Conservation (phyloP, 2,329 filamentous ascomycete species). For the Gaeumannomyces sp. region DNA sequence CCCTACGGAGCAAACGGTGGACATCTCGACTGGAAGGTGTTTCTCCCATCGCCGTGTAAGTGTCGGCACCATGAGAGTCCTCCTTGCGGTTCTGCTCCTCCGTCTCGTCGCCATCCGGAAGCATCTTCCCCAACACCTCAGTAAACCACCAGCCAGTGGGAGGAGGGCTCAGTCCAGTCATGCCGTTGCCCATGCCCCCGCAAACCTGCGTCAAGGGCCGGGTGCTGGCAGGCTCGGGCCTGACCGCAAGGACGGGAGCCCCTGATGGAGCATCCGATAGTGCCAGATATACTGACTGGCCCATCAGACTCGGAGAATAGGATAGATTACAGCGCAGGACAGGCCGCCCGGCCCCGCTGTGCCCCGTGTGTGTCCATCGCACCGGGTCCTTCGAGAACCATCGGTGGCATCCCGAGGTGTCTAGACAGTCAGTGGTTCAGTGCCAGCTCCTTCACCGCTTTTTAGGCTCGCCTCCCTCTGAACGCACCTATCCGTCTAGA, state of each 20-base stretch:
- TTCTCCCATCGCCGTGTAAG: background rate
- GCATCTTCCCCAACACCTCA: background rate
- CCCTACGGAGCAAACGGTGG: background rate
- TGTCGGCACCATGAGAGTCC: background rate
- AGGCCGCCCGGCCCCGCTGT: background rate
- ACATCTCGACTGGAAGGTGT: background rate
- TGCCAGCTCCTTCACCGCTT: background rate
- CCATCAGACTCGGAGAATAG: background rate
- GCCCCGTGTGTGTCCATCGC: background rate
- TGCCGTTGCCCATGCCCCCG: background rate
- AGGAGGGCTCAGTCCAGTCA: background rate
- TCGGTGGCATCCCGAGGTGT: background rate
- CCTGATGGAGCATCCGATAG: background rate
- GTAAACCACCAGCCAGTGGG: background rate
- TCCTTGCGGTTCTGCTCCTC: background rate
- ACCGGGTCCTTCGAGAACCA: background rate
- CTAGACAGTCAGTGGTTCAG: background rate
- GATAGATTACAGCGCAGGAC: background rate
- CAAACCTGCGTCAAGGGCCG: background rate
- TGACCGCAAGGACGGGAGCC: background rate
- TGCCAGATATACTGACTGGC: background rate
- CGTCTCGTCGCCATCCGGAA: background rate
- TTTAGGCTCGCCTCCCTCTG: background rate
- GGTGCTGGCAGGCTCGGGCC: background rate
- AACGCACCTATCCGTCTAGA: background rate